These are phyloP conservation scores for Ophioceras dolichostomum DNA, from an alignment of 2,329 filamentous ascomycete species.

Conservation along the genomic window DNA sequence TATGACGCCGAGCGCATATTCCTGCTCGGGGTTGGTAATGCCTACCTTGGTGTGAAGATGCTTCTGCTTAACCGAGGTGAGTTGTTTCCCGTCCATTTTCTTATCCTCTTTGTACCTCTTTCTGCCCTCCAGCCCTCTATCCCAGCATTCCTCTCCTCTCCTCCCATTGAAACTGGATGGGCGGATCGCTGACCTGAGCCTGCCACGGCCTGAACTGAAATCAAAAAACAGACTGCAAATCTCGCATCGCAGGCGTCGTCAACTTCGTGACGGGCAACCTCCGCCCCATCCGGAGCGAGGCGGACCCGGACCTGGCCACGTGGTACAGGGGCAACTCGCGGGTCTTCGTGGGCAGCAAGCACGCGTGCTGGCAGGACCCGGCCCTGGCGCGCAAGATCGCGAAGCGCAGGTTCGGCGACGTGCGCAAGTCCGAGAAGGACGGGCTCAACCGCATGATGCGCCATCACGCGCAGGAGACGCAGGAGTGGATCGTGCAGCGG, in stretches of 20 bases:
- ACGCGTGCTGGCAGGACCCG: conserved; percentile 61
- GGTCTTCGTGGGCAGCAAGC: conserved; percentile 64
- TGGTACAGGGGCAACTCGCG: conserved; percentile 81
- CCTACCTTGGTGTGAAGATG: conserved; percentile 72
- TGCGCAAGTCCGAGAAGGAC: conserved; percentile 34
- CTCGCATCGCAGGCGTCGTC: conserved; percentile 58
- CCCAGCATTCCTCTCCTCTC: too few relatives aligned
- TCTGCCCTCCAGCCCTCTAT: too few relatives aligned
- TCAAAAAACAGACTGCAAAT: conserved; percentile 49
- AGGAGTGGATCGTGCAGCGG: conserved; percentile 35
- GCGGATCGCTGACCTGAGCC: too few relatives aligned
- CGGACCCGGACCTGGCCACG: conserved; percentile 54
- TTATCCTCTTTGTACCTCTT: background rate
- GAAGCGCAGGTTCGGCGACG: conserved; percentile 48
- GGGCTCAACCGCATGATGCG: conserved; percentile 45
- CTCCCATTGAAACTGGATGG: too few relatives aligned
- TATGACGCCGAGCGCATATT: conserved; percentile 64
- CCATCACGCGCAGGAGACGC: conserved; percentile 36
- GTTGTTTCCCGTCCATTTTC: conserved; percentile 7
- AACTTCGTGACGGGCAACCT: conserved; percentile 72
- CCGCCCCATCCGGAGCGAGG: conserved; percentile 67
- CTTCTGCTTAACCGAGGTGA: conserved; percentile 66
- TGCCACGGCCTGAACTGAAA: too few relatives aligned
- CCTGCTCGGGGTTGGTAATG: conserved; percentile 79
- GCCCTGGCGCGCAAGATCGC: conserved; percentile 46